Evolutionary conservation across 2,329 filamentous ascomycete species (phyloP).

Genomic region (Colletotrichum godetiae): DNA sequence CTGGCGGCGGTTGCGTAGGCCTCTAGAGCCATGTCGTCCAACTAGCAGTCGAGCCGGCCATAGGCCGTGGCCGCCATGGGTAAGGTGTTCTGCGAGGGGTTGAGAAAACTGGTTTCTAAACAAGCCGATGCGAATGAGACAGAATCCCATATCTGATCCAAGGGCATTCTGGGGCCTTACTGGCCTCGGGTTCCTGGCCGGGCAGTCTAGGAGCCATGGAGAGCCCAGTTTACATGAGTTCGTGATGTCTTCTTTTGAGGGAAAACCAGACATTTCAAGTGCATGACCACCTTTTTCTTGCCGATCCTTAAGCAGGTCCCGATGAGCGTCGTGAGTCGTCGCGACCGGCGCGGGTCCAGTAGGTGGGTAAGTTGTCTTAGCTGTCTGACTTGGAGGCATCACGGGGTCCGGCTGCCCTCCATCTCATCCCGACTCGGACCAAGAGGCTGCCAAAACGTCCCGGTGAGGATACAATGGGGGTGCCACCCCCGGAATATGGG

Average conservation of each 20-base stretch:
- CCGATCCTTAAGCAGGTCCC: conserved; percentile 35
- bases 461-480: conserved; percentile 9
- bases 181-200: conserved; percentile 29
- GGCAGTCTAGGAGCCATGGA: neutral
- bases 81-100: conserved; percentile 26
- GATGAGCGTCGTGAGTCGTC: conserved; percentile 31
- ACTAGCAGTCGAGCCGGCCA: neutral
- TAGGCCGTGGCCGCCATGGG: conserved; percentile 23
- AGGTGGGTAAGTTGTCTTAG: conserved; percentile 29
- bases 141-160: conserved; percentile 33
- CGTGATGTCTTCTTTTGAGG: conserved; percentile 26
- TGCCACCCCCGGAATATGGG: conserved; percentile 25
- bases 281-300: conserved; percentile 29
- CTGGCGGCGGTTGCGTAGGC: conserved; percentile 4
- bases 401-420: conserved; percentile 31
- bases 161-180: conserved; percentile 23
- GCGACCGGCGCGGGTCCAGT: conserved; percentile 28
- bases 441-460: conserved; percentile 14
- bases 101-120: conserved; percentile 13
- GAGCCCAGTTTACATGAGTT: conserved; percentile 10
- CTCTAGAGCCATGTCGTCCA: conserved; percentile 13
- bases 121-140: conserved; percentile 25
- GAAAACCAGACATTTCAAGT: conserved; percentile 13
- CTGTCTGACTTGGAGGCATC: conserved; percentile 28
- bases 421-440: conserved; percentile 18